phyloP scores from a whole-genome alignment of 148 eudicot genomes.

The Tetragonia tetragonoides region DNA sequence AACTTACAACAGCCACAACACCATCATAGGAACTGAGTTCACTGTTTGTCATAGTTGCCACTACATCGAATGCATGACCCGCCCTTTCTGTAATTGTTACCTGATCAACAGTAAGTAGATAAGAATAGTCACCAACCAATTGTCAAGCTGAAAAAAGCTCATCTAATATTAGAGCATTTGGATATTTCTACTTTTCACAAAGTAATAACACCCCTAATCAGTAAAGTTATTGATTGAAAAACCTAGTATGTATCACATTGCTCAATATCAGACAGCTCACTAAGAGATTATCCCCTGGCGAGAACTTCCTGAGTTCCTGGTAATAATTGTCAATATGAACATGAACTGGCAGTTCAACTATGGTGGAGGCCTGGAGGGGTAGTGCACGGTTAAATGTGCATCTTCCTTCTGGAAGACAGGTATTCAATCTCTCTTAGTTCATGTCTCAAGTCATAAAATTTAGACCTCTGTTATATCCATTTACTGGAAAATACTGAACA shows the following conservation, averaged over 20 bases:
- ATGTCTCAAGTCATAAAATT: background rate
- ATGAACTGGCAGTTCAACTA: background rate
- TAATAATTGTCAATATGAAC: background rate
- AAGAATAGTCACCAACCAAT: background rate
- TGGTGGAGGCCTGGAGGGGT: background rate
- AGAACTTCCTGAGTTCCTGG: background rate
- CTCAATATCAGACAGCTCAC: background rate
- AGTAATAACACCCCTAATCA: background rate
- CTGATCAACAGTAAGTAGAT: slow-evolving; percentile 36
- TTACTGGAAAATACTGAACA: background rate
- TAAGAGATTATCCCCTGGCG: background rate
- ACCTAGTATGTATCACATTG: background rate
- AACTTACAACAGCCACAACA: slow-evolving; percentile 88
- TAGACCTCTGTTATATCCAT: background rate
- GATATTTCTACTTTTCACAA: background rate
- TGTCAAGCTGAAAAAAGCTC: slow-evolving; percentile 2
- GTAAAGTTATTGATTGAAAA: background rate
- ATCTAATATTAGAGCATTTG: background rate
- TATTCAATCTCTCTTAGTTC: background rate
- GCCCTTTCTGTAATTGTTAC: slow-evolving; percentile 86
- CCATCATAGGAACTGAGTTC: slow-evolving; percentile 82
- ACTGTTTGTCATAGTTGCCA: slow-evolving; percentile 61
- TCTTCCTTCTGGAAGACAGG: background rate
- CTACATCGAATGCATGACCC: slow-evolving; percentile 76
- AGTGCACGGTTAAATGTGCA: background rate